Base-by-base conservation (phyloP, 139 green algal genomes). In the Edaphochlamys debaryana region DNA sequence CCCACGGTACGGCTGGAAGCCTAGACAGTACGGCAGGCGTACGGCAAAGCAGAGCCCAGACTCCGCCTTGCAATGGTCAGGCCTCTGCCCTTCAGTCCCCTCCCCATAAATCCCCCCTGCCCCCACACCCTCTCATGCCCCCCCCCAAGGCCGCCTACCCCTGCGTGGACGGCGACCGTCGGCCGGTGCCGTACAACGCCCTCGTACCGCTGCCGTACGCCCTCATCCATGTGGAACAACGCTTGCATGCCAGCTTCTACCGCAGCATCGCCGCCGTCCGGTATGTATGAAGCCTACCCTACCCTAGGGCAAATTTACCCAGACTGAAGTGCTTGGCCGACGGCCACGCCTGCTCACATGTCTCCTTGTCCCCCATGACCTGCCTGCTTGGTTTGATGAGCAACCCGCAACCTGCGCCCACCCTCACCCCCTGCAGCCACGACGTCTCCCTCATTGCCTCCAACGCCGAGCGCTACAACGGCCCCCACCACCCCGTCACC, bases 401-500 rank as follows among this genome's bases (percentile, higher is more conserved):
- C 64, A 5, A 13, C 4, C 7, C 4, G 30, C 64, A 11, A 5
- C 29, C 38, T 41, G 67, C 38, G n/a, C n/a, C n/a, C n/a, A n/a
- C n/a, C n/a, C n/a, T n/a, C n/a, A n/a, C n/a, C n/a, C n/a, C 67
- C 9, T 36, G 27, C 69, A 82, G 76, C 2, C 76, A 82, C 62
- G 76, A 82, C 41, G 36, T 82, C 5, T 62, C 64, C 42, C 52
- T 58, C 42, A 62, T 82, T 41, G 60, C 73, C 19, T 32, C 41
- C 41, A 82, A 82, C 63, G 76, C 76, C 7, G 76, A 82, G 42
- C 76, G 62, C 41, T 82, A 66, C 60, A 82, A 82, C 60, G 76
- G 76, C 62, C 29, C 62, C 4, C 32, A 66, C 76, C 52, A 62
- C 27, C 22, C 41, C 42, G 41, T 72, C 0, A 41, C 76, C 4